Evolutionary conservation across 257 asterid species (phyloP), one percentile per base, ranked within the genome.

Genomic region (Scutellaria barbata): DNA sequence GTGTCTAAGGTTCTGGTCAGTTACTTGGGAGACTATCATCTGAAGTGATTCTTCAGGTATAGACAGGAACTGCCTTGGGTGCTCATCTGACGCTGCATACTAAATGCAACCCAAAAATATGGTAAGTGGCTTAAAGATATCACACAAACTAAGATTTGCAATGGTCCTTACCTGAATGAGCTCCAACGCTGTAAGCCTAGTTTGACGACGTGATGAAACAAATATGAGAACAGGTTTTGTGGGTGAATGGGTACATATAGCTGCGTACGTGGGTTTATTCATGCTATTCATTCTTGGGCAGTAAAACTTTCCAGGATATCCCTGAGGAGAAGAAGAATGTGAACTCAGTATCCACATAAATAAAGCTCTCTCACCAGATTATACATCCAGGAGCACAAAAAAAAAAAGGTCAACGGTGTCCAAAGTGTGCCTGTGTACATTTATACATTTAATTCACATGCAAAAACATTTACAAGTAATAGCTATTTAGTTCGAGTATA

Each of bases 251-350:
- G 99, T 91, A 80, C 96, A 88, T 80, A 94, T 91, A 72, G 99
- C 96, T 83, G 99, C 99, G 83, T 94, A 94, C 10, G 99, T 69
- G 61, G 99, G 99, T 71, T 94, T 94, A 74, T 94, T 94, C 99
- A 94, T 94, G 88, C 99, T 94, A 83, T 94, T 94, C 99, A 94
- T 94, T 84, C 99, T 94, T 72, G 99, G 99, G 86, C 98, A 94
- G 80, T 94, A 94, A 77, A 77, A 94, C 82, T 94, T 94, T 70
- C 99, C 98, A 65, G 99, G 99, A 81, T 91, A 94, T 69, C 99
- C 99, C 99, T 94, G 90, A 81, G 39, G 55, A 78, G 39, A 68
- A 60, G 48, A 71, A 62, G 3, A 45, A 69, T 5, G 57, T 14
- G 68, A 73, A 60, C 66, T 42, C 79, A 73, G 43, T 16, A 69